These are phyloP conservation scores for Paramecium octaurelia DNA, from an alignment of 73 alveolate species.

Conservation along the genomic window DNA sequence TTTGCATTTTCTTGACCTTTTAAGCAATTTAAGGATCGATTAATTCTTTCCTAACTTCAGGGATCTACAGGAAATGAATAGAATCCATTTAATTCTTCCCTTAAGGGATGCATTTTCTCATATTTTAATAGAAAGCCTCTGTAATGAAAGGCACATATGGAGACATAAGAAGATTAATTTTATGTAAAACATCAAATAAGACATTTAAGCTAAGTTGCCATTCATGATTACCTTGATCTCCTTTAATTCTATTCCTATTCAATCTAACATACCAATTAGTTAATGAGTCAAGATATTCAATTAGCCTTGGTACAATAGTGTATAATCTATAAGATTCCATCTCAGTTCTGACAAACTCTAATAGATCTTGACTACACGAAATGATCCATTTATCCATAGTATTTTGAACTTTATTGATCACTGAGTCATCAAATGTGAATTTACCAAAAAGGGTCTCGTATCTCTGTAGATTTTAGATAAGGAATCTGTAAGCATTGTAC, in stretches of 20 bases:
- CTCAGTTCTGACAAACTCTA: slow-evolving; percentile 91
- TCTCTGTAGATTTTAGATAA: slow-evolving; percentile 92
- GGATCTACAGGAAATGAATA: slow-evolving; percentile 93
- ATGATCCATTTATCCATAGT: slow-evolving; percentile 96
- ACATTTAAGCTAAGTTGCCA: slow-evolving; percentile 81
- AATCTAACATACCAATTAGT: slow-evolving; percentile 98
- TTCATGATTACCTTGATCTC: slow-evolving; percentile 89
- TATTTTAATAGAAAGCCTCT: slow-evolving; percentile 91
- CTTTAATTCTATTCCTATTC: slow-evolving; percentile 96
- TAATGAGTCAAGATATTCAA: slow-evolving; percentile 85
- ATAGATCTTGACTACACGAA: slow-evolving; percentile 83
- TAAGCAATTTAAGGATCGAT: slow-evolving; percentile 82
- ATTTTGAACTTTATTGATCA: slow-evolving; percentile 61
- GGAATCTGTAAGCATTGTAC: slow-evolving; percentile 96
- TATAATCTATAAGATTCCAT: slow-evolving; percentile 93
- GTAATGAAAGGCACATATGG: slow-evolving; percentile 97
- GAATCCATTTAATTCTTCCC: slow-evolving; percentile 76
- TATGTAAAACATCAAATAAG: slow-evolving; percentile 82
- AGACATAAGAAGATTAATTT: slow-evolving; percentile 88
- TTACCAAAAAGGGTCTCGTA: slow-evolving; percentile 79
- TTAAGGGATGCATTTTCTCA: slow-evolving; percentile 85
- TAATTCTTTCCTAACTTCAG: slow-evolving; percentile 78
- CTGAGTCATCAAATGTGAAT: slow-evolving; percentile 75
- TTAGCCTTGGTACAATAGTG: slow-evolving; percentile 85
- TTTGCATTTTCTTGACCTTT: slow-evolving; percentile 81